Evolutionary conservation across 495 filamentous ascomycete genomes (phyloP).

Genomic region (Copromyces sp.): DNA sequence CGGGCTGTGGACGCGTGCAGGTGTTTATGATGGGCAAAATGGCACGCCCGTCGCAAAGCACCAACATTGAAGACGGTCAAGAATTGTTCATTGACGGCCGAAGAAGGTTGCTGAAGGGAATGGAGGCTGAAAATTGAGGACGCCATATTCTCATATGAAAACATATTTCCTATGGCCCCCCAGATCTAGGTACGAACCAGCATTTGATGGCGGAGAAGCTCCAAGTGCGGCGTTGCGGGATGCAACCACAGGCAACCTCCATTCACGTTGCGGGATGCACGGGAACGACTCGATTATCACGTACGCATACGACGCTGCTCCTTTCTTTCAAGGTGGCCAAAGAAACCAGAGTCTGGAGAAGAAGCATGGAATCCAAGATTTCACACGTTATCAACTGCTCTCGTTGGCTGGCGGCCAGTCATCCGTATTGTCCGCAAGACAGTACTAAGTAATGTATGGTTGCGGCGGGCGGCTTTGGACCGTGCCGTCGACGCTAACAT

Average conservation of each 20-base stretch:
- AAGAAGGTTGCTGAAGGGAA: not conserved
- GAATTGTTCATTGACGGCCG: not conserved
- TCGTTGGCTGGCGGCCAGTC: not conserved
- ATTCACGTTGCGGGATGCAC: not conserved
- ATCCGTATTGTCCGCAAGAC: not conserved
- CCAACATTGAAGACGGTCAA: not conserved
- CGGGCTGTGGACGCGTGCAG: not conserved
- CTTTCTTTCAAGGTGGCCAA: not conserved
- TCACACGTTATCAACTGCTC: not conserved
- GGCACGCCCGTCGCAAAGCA: not conserved
- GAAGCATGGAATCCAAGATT: not conserved
- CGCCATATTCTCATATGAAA: not conserved
- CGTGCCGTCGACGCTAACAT: not conserved
- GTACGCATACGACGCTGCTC: not conserved
- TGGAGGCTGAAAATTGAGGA: not conserved
- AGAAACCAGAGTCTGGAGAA: not conserved
- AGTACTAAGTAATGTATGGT: not conserved
- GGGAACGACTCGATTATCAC: not conserved
- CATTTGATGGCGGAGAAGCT: not conserved
- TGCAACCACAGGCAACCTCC: not conserved
- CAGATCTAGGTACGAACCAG: not conserved
- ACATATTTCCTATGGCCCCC: not conserved
- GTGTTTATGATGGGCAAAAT: not conserved
- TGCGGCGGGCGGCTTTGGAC: not conserved
- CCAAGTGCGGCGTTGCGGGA: not conserved